Base-by-base conservation (phyloP, 75 land plant species). In the Picea sitchensis region DNA sequence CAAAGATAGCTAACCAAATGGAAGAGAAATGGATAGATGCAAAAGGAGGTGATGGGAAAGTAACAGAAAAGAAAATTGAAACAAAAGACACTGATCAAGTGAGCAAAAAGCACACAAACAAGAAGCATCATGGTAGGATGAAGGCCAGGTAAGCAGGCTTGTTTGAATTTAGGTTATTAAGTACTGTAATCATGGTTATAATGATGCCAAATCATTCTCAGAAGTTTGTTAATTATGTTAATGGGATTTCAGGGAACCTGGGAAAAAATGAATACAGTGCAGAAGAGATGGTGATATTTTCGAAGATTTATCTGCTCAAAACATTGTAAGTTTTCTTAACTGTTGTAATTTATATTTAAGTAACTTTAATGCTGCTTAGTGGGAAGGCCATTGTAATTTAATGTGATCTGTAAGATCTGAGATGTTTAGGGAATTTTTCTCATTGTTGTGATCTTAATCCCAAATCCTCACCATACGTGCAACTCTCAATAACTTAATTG, bases 51-150 rank as follows among this genome's bases (percentile, higher is more conserved):
- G 73, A 71, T 41, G 73, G 6, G 54, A 71, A 71, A 71, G 51
- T 17, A 15, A 71, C 15, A 38, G 47, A 71, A 41, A 34, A 71
- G 34, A n/a, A 71, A 47, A 47, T 18, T 71, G 73, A 71, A 38
- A 1, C n/a, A 41, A 71, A 71, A 41, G 54, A 41, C 20, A 47
- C 18, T 38, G 73, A 41, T 71, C 73, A 71, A 71, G 18, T 41
- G 47, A 71, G 47, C 73, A 71, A 38, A 65, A 71, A 71, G n/a
- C 54, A 41, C 41, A 71, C 54, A 47, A 47, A 71, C 47, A 71
- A 71, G 73, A 71, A 71, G 54, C 36, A 41, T 15, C 47, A 36
- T 41, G 51, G 34, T 11, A 71, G 41, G 73, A 47, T 18, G 17
- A 71, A 71, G 23, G 8, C 73, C 47, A 71, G 23, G 47, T 69